Evolutionary conservation across 1,284 basidiomycete species (phyloP).

Genomic region (Leucoagaricus sp.): DNA sequence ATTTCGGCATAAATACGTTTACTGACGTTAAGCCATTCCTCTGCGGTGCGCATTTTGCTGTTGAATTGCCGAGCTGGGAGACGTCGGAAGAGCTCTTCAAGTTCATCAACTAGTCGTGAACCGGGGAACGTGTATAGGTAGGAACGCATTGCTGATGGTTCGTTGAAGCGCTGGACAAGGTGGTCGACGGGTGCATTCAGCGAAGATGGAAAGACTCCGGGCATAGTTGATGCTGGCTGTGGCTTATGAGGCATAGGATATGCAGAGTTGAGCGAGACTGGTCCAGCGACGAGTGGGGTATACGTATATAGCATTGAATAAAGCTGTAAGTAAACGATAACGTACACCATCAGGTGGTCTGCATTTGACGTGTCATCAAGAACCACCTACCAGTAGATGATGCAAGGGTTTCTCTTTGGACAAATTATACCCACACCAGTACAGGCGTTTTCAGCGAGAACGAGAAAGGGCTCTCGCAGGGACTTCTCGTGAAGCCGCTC

Average conservation of each 20-base stretch:
- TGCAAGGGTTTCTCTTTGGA: not conserved
- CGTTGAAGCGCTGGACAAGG: conserved; percentile 6
- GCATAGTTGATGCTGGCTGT: not conserved
- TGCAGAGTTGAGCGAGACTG: not conserved
- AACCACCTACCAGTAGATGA: conserved; percentile 2
- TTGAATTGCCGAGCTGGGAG: conserved; percentile 4
- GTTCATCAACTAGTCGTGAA: conserved; percentile 9
- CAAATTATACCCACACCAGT: not conserved
- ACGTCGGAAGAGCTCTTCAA: conserved; percentile 7
- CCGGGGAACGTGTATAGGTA: conserved; percentile 10
- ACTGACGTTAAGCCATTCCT: conserved; percentile 9
- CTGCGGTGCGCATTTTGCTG: conserved; percentile 12
- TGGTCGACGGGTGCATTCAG: conserved; percentile 9
- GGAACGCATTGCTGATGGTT: conserved; percentile 12
- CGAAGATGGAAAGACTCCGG: conserved; percentile 3
- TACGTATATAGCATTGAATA: conserved; percentile 8
- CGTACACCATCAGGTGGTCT: conserved; percentile 4
- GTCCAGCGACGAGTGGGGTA: conserved; percentile 4
- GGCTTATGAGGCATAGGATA: conserved; percentile 9
- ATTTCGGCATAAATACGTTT: conserved; percentile 9
- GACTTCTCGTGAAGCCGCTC: not conserved
- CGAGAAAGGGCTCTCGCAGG: not conserved
- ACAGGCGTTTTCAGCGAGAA: not conserved
- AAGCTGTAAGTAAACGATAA: conserved; percentile 1
- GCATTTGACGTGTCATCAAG: conserved; percentile 2